These are phyloP conservation scores for Trichomonascaceae sp. DNA, from an alignment of 1,139 yeast species.

Conservation along the genomic window DNA sequence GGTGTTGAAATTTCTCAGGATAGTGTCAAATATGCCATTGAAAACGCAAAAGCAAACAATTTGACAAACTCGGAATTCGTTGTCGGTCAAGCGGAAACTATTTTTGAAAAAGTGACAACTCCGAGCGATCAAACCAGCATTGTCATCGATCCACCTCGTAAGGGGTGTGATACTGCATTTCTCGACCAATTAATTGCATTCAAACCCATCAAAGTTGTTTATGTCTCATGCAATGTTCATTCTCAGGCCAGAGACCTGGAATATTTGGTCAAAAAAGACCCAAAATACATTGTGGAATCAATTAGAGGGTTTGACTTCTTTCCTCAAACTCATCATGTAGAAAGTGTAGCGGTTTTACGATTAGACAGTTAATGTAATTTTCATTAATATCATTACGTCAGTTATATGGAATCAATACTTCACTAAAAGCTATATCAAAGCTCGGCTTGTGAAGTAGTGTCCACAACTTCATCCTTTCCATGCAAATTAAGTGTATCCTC, in stretches of 20 bases:
- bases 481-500: slow-evolving; percentile 4
- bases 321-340: slow-evolving; percentile 98
- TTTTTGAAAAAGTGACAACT: slow-evolving; percentile 69
- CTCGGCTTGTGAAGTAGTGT: not conserved
- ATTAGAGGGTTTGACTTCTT: slow-evolving; percentile 93
- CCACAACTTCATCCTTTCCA: slow-evolving; percentile 1
- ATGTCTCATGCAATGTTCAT: slow-evolving; percentile 94
- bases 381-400: slow-evolving; percentile 2
- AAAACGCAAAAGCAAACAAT: slow-evolving; percentile 70
- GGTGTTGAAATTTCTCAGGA: slow-evolving; percentile 96
- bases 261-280: slow-evolving; percentile 51
- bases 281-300: slow-evolving; percentile 63
- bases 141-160: slow-evolving; percentile 93
- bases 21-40: slow-evolving; percentile 78
- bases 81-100: slow-evolving; percentile 87
- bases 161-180: slow-evolving; percentile 89
- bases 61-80: slow-evolving; percentile 75
- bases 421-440: not conserved
- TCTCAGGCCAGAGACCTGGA: slow-evolving; percentile 94
- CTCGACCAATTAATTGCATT: slow-evolving; percentile 77
- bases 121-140: slow-evolving; percentile 77
- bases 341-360: slow-evolving; percentile 79
- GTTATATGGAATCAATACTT: not conserved
- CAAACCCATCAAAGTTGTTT: slow-evolving; percentile 79
- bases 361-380: slow-evolving; percentile 6